Evolutionary conservation across 129 eudicot species (phyloP), one percentile per base, ranked within the genome.

Genomic region (Apium graveolens): DNA sequence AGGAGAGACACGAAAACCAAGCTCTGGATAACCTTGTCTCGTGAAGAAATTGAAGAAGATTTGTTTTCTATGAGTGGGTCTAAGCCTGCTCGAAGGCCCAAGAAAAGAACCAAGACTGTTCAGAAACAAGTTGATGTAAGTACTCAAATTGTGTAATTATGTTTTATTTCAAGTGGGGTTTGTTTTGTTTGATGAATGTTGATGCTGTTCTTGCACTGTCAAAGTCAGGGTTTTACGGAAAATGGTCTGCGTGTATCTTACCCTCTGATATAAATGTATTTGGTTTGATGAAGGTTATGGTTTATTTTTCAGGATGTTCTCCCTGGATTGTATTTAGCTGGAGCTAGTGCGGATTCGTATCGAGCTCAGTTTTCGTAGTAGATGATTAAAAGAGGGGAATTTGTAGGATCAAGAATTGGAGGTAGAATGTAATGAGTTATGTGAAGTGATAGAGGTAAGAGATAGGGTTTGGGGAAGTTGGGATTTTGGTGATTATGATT

Each of bases 11-110:
- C 80, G 80, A 90, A 80, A 80, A 55, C 34, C 73, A 84, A 80
- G 78, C 83, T 90, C 45, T 55, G 81, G 68, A 77, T 90, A 34
- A 1, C 91, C 0, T 89, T 92, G 9, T 34, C 97, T 14, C 87
- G 89, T 37, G 82, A 86, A 5, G 93, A 92, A 88, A 92, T 88
- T 62, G 97, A 92, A 77, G 96, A 90, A 57, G 97, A 92, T 82
- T 43, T 90, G 32, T 92, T 63, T 76, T 75, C 86, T 1, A 31
- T 88, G 80, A 89, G 83, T 46, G 93, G 96, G 76, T 78, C 84
- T 12, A 92, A 88, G 48, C 91, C 91, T 24, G 51, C 87, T 14
- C 82, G 93, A 80, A 81, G 93, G 82, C 92, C 93, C 6, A 92
- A 82, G 83, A 92, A 88, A 86, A 80, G 96, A 68, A 79, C 82